Conservation (phyloP, 768 basidiomycete species). For the Russula dissimulans region DNA sequence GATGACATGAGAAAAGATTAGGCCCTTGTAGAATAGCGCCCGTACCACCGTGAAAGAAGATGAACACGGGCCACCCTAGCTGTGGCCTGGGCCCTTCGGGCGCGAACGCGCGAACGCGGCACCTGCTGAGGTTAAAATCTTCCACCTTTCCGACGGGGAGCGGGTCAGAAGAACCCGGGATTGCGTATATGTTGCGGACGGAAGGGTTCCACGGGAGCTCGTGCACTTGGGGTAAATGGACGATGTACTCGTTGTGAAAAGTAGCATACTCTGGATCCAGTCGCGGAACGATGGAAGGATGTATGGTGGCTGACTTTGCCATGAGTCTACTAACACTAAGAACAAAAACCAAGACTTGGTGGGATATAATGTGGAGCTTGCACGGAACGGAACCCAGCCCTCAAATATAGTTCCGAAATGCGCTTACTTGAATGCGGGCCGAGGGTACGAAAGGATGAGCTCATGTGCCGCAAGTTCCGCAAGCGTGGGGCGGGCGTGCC, state of each 20-base stretch:
- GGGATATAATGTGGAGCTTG: not conserved
- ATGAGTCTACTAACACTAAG: not conserved
- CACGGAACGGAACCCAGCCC: not conserved
- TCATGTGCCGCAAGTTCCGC: too few species aligned
- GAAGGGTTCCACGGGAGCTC: slow-evolving; percentile 53
- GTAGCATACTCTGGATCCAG: slow-evolving; percentile 60
- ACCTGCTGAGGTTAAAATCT: slow-evolving; percentile 44
- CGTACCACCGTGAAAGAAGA: slow-evolving; percentile 69
- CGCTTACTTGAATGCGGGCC: not conserved
- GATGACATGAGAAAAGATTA: not conserved
- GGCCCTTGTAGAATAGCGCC: not conserved
- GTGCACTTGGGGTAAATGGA: slow-evolving; percentile 41
- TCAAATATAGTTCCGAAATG: slow-evolving; percentile 6
- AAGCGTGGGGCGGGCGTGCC: too few species aligned
- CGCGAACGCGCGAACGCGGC: slow-evolving; percentile 53
- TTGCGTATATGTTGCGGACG: slow-evolving; percentile 41
- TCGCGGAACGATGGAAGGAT: slow-evolving; percentile 46
- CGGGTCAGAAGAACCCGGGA: slow-evolving; percentile 49
- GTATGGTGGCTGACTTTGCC: slow-evolving; percentile 41
- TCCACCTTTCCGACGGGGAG: slow-evolving; percentile 45
- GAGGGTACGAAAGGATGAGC: not conserved
- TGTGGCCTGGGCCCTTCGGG: slow-evolving; percentile 43
- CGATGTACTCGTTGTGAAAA: slow-evolving; percentile 46
- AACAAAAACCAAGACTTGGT: too few species aligned
- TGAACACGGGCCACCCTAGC: slow-evolving; percentile 60